These are phyloP conservation scores for Flaveria ramosissima DNA, from an alignment of 129 eudicot genomes.

Conservation along the genomic window DNA sequence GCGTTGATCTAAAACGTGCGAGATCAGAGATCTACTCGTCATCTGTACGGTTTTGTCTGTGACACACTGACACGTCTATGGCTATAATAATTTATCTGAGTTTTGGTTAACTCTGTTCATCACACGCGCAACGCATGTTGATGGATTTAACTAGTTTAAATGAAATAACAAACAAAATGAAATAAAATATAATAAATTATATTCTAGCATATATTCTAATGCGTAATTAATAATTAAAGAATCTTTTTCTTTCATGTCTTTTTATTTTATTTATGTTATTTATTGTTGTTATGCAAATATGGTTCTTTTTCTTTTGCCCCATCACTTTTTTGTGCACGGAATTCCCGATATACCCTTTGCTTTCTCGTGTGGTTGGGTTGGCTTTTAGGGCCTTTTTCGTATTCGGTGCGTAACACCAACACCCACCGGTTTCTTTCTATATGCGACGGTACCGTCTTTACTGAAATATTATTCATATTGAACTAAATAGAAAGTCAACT, in stretches of 20 bases:
- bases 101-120: too few relatives aligned
- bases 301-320: slow-evolving; percentile 21
- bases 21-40: too few relatives aligned
- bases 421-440: slow-evolving; percentile 31
- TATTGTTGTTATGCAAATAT: slow-evolving; percentile 2
- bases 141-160: too few relatives aligned
- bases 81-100: too few relatives aligned
- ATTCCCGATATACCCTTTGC: slow-evolving; percentile 34
- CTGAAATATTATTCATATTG: not conserved
- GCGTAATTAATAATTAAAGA: not conserved
- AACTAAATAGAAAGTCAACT: slow-evolving; percentile 53
- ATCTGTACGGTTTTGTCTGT: too few relatives aligned
- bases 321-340: slow-evolving; percentile 25
- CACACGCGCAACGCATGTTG: too few relatives aligned
- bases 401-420: slow-evolving; percentile 43
- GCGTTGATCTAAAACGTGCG: too few relatives aligned
- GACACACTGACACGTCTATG: too few relatives aligned
- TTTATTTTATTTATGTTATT: not conserved
- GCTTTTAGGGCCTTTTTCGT: slow-evolving; percentile 30
- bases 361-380: slow-evolving; percentile 37
- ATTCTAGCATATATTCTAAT: not conserved
- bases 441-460: slow-evolving; percentile 2
- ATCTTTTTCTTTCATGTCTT: not conserved
- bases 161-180: not conserved
- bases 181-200: not conserved